These are phyloP conservation scores for Trypanosoma conorhini DNA, from an alignment of 208 protist species.

Conservation along the genomic window DNA sequence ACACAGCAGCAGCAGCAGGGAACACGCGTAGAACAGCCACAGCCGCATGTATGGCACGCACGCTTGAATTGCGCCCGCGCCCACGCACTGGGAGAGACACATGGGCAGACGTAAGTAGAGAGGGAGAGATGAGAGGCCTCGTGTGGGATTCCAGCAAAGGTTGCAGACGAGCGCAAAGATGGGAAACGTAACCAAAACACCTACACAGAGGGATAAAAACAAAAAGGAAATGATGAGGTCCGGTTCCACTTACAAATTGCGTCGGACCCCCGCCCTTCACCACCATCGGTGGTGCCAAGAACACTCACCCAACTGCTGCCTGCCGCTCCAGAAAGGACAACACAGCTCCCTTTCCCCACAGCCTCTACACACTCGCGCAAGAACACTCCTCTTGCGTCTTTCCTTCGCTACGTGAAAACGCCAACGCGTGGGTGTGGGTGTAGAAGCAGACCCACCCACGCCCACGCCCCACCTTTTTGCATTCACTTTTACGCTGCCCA, in stretches of 20 bases:
- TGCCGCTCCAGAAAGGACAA: too few species aligned
- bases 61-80: background rate
- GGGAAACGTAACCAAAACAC: background rate
- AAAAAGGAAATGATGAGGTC: background rate
- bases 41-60: background rate
- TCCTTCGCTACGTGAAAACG: too few species aligned
- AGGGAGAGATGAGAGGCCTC: too few species aligned
- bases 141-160: too few species aligned
- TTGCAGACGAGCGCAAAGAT: background rate
- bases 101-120: too few species aligned
- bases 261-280: background rate
- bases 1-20: background rate
- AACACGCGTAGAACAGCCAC: background rate
- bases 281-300: constrained; percentile 6
- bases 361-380: too few species aligned
- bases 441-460: background rate
- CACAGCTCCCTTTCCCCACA: too few species aligned
- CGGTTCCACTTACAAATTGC: background rate
- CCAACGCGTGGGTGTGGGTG: too few species aligned
- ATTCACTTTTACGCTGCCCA: background rate
- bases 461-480: background rate
- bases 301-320: background rate
- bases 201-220: constrained; percentile 1
- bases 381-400: too few species aligned
- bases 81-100: background rate